phyloP scores from a whole-genome alignment of 208 protist species.

The Leptomonas seymouri region DNA sequence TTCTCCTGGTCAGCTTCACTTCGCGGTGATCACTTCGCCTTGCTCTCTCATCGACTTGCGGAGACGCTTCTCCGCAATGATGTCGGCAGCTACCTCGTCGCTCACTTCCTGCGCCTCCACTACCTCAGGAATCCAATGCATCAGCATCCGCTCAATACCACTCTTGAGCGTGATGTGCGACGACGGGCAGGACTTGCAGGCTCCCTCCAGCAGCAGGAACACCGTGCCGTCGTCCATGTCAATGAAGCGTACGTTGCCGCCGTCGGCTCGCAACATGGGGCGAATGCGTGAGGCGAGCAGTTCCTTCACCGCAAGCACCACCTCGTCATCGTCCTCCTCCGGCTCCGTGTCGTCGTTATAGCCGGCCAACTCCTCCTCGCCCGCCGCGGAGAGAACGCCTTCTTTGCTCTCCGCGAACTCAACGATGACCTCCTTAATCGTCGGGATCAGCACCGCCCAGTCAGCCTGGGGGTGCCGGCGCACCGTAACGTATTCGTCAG shows the following conservation, averaged over 20 bases:
- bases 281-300: slow-evolving; percentile 88
- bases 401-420: slow-evolving; percentile 75
- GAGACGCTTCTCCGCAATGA: slow-evolving; percentile 75
- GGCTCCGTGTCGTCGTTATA: slow-evolving; percentile 91
- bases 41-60: slow-evolving; percentile 55
- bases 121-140: slow-evolving; percentile 95
- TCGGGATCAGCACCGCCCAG: slow-evolving; percentile 57
- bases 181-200: slow-evolving; percentile 90
- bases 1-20: slow-evolving; percentile 17
- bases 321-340: slow-evolving; percentile 87
- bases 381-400: slow-evolving; percentile 68
- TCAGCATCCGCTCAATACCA: slow-evolving; percentile 94
- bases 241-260: slow-evolving; percentile 92
- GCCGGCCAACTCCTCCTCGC: slow-evolving; percentile 61
- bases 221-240: slow-evolving; percentile 92
- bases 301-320: slow-evolving; percentile 93
- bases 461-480: slow-evolving; percentile 52
- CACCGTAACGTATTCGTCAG: slow-evolving; percentile 88
- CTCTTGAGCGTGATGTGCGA: slow-evolving; percentile 90
- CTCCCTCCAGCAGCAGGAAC: slow-evolving; percentile 88
- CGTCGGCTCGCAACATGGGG: slow-evolving; percentile 90
- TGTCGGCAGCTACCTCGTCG: slow-evolving; percentile 80
- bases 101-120: slow-evolving; percentile 84
- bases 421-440: slow-evolving; percentile 67
- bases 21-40: slow-evolving; percentile 35